Base-by-base conservation (phyloP, 2,329 filamentous ascomycete species). In the Reticulascus tulasneorum region DNA sequence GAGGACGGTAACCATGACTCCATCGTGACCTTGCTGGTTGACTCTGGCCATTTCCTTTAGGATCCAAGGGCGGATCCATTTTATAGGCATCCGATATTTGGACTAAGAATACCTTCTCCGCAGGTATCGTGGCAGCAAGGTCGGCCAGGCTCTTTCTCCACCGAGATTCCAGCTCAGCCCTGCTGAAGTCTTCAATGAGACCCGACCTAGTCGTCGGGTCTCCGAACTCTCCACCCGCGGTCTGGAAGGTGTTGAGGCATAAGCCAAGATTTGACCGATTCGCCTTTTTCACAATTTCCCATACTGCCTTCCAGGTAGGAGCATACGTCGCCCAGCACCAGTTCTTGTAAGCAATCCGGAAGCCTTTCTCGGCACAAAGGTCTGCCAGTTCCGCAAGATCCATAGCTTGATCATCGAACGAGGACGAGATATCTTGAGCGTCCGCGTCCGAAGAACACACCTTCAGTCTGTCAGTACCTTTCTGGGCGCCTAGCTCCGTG, bases 301-400 rank as follows among this genome's bases (percentile, higher is more conserved):
- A 89, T 1, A 81, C 79, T 31, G 80, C 70, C 45, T 72, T 74
- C 85, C 84, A 91, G 1, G 63, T 69, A 0, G 80, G 74, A 0
- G 83, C 81, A 31, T 79, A 74, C 0, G 83, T 86, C 0, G 79
- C 79, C 85, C 84, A 90, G 59, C 84, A 87, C 83, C 84, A 89
- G 52, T 89, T 88, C 60, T 90, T 84, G 47, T 89, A 90, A 0
- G 84, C 83, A 13, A 90, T 62, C 7, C 74, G 69, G 53, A 79
- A 75, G 0, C 69, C 68, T 29, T 75, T 69, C 16, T 66, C 54
- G 0, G 71, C 72, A 2, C 84, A 66, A 33, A 84, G 60, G 36
- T 84, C 79, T 3, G 77, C 79, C 7, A 90, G 63, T 38, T 79
- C 69, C 2, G 69, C 68, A 0, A 90, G 66, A 47, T 89, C 83